Percentiles rank a stretch among this genome's conserved stretches.
Evolutionary conservation across 768 basidiomycete genomes (phyloP).

Genomic region (Hericium rajendrae): DNA sequence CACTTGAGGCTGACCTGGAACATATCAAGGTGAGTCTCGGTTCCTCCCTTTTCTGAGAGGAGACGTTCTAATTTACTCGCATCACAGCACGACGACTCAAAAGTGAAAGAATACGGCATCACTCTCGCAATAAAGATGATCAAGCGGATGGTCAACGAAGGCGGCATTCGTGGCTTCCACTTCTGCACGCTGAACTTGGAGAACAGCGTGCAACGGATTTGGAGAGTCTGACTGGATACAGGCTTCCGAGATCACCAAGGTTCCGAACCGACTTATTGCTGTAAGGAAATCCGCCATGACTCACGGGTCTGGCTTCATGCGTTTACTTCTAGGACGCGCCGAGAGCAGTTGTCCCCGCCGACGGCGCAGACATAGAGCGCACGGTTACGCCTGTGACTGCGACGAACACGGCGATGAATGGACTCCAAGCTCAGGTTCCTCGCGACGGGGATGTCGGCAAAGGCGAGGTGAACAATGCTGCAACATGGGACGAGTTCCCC

Average conservation of each 20-base stretch:
- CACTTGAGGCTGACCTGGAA: conserved; percentile 57
- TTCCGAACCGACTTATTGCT: conserved; percentile 58
- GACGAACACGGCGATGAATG: conserved; percentile 48
- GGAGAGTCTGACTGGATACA: conserved; percentile 66
- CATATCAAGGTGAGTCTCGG: conserved; percentile 56
- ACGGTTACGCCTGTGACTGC: conserved; percentile 60
- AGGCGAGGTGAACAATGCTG: conserved; percentile 68
- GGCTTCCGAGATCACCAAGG: conserved; percentile 25
- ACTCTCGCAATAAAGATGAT: conserved; percentile 78
- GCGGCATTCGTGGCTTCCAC: conserved; percentile 68
- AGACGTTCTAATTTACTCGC: background rate
- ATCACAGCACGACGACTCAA: conserved; percentile 81
- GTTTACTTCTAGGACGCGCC: conserved; percentile 19
- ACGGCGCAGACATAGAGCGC: conserved; percentile 25
- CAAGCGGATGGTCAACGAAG: conserved; percentile 40
- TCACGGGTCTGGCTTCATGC: background rate
- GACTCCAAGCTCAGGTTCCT: conserved; percentile 39
- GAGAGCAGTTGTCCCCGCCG: conserved; percentile 16
- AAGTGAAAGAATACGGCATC: conserved; percentile 93
- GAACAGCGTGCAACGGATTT: conserved; percentile 85
- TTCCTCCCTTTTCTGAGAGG: background rate
- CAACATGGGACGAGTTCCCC: conserved; percentile 92
- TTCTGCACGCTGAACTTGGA: conserved; percentile 97
- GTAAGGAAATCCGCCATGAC: conserved; percentile 24
- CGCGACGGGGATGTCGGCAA: conserved; percentile 50